A percentile compares a stretch with the other conserved stretches of the same genome.
Conservation (phyloP, 2,329 filamentous ascomycete species). For the Aspergillus ustus region DNA sequence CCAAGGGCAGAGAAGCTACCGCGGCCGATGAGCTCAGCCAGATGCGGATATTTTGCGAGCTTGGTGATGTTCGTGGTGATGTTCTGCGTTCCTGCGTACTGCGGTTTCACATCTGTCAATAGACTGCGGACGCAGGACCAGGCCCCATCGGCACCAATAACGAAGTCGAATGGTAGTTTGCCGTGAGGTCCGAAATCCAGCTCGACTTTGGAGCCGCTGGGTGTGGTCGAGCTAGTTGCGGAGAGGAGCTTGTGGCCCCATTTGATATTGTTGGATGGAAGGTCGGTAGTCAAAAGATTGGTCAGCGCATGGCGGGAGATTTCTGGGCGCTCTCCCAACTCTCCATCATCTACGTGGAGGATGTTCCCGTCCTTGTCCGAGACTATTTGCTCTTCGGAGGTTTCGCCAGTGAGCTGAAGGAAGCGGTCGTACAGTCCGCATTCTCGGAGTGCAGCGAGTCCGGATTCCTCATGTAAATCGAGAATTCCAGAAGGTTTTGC, state of each 20-base stretch:
- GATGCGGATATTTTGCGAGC: slow-evolving; percentile 27
- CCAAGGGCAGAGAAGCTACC: slow-evolving; percentile 34
- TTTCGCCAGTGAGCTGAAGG: slow-evolving; percentile 13
- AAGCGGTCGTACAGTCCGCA: slow-evolving; percentile 32
- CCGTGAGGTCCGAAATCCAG: slow-evolving; percentile 25
- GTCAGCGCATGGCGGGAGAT: slow-evolving; percentile 30
- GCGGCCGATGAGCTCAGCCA: slow-evolving; percentile 29
- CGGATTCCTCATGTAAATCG: slow-evolving; percentile 34
- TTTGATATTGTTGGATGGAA: slow-evolving; percentile 24
- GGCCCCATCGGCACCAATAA: slow-evolving; percentile 36
- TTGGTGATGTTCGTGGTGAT: slow-evolving; percentile 26
- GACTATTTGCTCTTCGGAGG: slow-evolving; percentile 7
- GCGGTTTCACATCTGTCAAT: slow-evolving; percentile 27
- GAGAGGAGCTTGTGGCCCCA: slow-evolving; percentile 30
- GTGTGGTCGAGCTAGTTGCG: neutral
- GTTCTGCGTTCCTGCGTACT: slow-evolving; percentile 26
- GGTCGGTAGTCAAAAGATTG: slow-evolving; percentile 18
- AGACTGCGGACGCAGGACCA: slow-evolving; percentile 31
- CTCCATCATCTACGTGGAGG: slow-evolving; percentile 5
- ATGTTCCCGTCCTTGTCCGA: slow-evolving; percentile 7
- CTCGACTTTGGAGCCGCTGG: slow-evolving; percentile 10
- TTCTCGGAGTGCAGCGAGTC: slow-evolving; percentile 29
- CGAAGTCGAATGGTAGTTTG: slow-evolving; percentile 24
- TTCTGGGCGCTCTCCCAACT: slow-evolving; percentile 28
- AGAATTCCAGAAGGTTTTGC: slow-evolving; percentile 32